These are phyloP conservation scores for Corylus heterophylla DNA, from an alignment of 306 rosid species.

Conservation along the genomic window DNA sequence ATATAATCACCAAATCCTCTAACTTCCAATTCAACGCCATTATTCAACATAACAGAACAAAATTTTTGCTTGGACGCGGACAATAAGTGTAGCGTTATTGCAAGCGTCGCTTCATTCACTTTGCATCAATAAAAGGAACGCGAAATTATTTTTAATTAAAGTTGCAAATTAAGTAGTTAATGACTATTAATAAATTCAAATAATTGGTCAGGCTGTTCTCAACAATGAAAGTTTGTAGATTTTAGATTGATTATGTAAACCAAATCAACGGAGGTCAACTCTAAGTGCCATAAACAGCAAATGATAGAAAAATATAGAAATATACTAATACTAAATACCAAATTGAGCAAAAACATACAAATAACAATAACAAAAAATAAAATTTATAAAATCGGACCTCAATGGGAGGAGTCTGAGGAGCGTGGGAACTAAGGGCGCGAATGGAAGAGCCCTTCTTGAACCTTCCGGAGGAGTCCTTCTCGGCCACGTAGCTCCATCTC, in stretches of 20 bases:
- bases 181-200: not conserved
- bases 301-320: not conserved
- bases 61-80: no score
- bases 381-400: conserved; percentile 39
- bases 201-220: not conserved
- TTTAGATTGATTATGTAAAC: not conserved
- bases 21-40: not conserved
- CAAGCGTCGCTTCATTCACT: no score
- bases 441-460: conserved; percentile 60
- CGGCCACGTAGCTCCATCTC: conserved; percentile 83
- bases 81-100: no score
- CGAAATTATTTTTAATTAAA: not conserved
- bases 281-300: not conserved
- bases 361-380: not conserved
- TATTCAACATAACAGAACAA: not conserved
- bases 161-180: not conserved
- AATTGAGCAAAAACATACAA: not conserved
- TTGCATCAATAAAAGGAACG: no score
- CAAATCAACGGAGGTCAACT: not conserved
- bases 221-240: not conserved
- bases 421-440: conserved; percentile 64
- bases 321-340: not conserved
- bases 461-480: conserved; percentile 43
- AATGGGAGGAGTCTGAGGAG: conserved; percentile 71
- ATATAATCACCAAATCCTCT: not conserved